Percentiles rank a stretch among this genome's conserved stretches.
These are phyloP conservation scores for Sextonia rubra DNA, from an alignment of 164 flowering plant species.

Conservation along the genomic window DNA sequence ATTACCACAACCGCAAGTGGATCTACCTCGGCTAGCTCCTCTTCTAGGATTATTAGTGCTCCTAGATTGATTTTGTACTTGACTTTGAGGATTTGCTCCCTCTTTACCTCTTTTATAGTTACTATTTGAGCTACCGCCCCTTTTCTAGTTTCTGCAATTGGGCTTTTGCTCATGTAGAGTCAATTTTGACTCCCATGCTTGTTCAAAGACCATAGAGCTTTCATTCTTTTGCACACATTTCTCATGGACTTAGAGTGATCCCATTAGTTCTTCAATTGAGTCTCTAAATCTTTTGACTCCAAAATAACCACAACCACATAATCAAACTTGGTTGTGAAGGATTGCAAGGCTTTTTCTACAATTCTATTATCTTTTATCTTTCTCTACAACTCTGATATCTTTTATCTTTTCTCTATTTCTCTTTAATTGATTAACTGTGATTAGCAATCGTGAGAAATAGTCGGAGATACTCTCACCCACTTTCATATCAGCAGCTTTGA, in stretches of 20 bases:
- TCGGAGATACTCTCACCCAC: background rate
- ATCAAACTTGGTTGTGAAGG: background rate
- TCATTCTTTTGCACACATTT: background rate
- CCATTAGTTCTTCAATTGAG: background rate
- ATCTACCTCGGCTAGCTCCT: background rate
- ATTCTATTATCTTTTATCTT: no score
- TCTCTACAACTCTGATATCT: background rate
- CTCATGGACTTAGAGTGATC: conserved; percentile 3
- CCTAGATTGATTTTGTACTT: background rate
- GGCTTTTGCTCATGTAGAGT: background rate
- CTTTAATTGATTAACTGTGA: background rate
- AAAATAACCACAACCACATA: background rate
- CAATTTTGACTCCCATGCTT: background rate
- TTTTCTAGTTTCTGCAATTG: background rate
- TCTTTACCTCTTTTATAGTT: background rate
- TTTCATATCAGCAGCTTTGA: conserved; percentile 1
- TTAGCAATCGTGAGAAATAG: background rate
- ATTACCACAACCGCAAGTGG: background rate
- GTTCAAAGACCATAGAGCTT: background rate
- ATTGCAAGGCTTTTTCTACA: background rate
- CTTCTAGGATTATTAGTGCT: background rate
- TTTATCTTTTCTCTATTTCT: background rate
- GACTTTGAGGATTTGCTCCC: background rate
- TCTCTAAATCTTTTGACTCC: conserved; percentile 3
- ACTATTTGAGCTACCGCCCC: background rate